Conservation (phyloP, 225 moss, liverwort and hornwort genomes). For the Lunularia cruciata region DNA sequence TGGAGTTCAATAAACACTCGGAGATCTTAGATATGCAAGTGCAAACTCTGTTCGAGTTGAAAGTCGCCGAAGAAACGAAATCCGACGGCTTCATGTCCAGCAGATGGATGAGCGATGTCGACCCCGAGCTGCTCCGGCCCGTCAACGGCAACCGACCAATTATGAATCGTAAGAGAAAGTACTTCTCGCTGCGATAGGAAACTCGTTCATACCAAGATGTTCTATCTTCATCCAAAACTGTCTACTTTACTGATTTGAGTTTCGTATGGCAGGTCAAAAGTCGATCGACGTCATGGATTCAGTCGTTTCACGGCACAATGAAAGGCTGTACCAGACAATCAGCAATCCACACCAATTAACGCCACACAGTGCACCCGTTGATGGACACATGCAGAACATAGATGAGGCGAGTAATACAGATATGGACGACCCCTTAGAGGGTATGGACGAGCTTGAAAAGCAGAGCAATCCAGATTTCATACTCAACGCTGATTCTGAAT, state of each 20-base stretch:
- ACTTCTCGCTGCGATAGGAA: too few relatives aligned
- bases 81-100: background rate
- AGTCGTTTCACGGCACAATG: slow-evolving; percentile 35
- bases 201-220: too few relatives aligned
- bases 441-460: slow-evolving; percentile 7
- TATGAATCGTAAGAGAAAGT: slow-evolving; percentile 1
- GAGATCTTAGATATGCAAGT: slow-evolving; percentile 59
- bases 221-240: too few relatives aligned
- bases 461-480: slow-evolving; percentile 10
- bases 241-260: too few relatives aligned
- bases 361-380: too few relatives aligned
- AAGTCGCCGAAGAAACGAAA: background rate
- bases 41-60: slow-evolving; percentile 24
- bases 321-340: slow-evolving; percentile 39
- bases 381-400: slow-evolving; percentile 12
- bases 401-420: too few relatives aligned
- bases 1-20: slow-evolving; percentile 52
- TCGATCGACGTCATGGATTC: slow-evolving; percentile 33
- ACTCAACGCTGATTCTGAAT: background rate
- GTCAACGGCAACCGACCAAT: background rate
- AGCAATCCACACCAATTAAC: too few relatives aligned
- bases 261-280: slow-evolving; percentile 18
- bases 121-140: background rate
- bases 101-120: background rate
- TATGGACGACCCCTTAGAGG: background rate